Evolutionary conservation across 768 basidiomycete genomes (phyloP).

Genomic region (Tricholoma terreum): DNA sequence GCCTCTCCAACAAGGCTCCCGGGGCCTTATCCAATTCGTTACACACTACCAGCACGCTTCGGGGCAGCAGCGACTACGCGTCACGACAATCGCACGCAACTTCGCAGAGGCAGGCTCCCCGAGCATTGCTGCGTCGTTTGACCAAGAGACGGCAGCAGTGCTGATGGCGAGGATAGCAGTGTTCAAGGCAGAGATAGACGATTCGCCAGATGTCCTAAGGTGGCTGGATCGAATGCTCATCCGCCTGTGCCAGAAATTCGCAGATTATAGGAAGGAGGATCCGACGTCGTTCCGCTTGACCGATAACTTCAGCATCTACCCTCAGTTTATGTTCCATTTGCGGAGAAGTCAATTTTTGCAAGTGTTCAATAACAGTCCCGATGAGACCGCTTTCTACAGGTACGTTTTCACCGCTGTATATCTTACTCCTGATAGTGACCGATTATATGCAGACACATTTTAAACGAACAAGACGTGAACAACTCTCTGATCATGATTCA

Average conservation of each 20-base stretch:
- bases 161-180: conserved; percentile 98
- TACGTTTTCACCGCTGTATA: conserved; percentile 30
- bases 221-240: conserved; percentile 99
- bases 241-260: conserved; percentile 97
- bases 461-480: conserved; percentile 98
- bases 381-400: conserved; percentile 99
- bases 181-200: conserved; percentile 99
- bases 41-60: conserved; percentile 98
- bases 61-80: conserved; percentile 91
- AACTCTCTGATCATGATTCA: conserved; percentile 99
- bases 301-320: conserved; percentile 98
- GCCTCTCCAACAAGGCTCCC: conserved; percentile 81
- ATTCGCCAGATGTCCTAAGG: conserved; percentile 91
- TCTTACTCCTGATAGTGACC: conserved; percentile 3
- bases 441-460: conserved; percentile 62
- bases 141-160: conserved; percentile 97
- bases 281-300: conserved; percentile 88
- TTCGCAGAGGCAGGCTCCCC: conserved; percentile 98
- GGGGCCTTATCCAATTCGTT: conserved; percentile 96
- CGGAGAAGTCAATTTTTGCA: conserved; percentile 97
- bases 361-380: conserved; percentile 99
- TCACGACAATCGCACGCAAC: conserved; percentile 97
- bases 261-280: conserved; percentile 98
- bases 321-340: conserved; percentile 99
- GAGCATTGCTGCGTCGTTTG: conserved; percentile 88